A percentile compares a stretch with the other conserved stretches of the same genome.
Conservation (phyloP, 495 filamentous ascomycete genomes). For the Pyrenopolyporus hunteri region DNA sequence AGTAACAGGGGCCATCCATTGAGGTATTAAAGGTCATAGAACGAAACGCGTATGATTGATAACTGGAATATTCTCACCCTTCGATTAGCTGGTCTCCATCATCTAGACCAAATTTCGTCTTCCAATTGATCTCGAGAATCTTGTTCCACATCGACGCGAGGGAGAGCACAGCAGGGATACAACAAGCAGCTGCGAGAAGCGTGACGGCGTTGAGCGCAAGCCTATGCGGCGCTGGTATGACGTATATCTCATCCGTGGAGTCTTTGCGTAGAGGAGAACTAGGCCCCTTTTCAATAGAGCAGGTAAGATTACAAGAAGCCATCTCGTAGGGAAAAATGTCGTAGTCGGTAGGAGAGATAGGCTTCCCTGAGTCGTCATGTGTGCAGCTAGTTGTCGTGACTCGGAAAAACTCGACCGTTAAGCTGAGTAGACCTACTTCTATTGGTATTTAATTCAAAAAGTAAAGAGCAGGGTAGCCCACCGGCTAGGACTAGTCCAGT, state of each 20-base stretch:
- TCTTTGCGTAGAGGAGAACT: constrained; percentile 55
- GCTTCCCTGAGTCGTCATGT: constrained; percentile 47
- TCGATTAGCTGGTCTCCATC: constrained; percentile 50
- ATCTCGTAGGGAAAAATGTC: constrained; percentile 48
- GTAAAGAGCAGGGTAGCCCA: constrained; percentile 29
- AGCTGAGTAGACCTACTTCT: constrained; percentile 56
- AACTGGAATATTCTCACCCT: constrained; percentile 30
- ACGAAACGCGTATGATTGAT: not conserved
- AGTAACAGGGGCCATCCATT: no score
- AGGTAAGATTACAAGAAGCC: constrained; percentile 50
- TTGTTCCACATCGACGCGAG: constrained; percentile 64
- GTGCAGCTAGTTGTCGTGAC: constrained; percentile 47
- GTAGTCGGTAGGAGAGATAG: constrained; percentile 36
- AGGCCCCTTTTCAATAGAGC: constrained; percentile 49
- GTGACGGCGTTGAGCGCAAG: constrained; percentile 61
- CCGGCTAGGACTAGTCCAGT: constrained; percentile 61
- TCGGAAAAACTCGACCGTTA: constrained; percentile 66
- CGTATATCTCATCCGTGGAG: constrained; percentile 59
- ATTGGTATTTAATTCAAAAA: constrained; percentile 15
- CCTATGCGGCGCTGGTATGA: constrained; percentile 57
- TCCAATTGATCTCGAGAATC: constrained; percentile 64
- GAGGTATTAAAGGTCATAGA: no score
- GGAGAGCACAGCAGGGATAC: constrained; percentile 63
- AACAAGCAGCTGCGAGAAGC: constrained; percentile 64
- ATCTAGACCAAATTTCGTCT: constrained; percentile 43